A percentile compares a stretch with the other conserved stretches of the same genome.
Conservation (phyloP, 768 basidiomycete species). For the Hydnum rufescens region DNA sequence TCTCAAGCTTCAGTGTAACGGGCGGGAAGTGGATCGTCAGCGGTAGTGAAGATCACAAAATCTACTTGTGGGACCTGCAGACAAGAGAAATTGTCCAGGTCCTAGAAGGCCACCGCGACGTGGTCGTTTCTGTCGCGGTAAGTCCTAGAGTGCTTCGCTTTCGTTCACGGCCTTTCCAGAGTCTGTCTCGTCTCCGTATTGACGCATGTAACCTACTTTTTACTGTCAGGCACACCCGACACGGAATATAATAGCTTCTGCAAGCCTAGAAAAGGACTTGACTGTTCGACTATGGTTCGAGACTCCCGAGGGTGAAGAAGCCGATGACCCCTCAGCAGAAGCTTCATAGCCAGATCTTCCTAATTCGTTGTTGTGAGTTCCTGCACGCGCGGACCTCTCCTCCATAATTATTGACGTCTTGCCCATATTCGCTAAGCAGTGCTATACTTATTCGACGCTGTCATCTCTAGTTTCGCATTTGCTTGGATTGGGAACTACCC, state of each 20-base stretch:
- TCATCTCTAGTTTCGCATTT: too few relatives aligned
- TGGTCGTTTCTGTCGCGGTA: neutral
- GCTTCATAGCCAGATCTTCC: too few relatives aligned
- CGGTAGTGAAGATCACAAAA: slow-evolving; percentile 78
- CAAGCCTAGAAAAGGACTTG: slow-evolving; percentile 76
- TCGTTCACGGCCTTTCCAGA: neutral
- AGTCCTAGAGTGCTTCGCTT: neutral
- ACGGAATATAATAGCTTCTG: slow-evolving; percentile 59
- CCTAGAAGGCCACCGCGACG: slow-evolving; percentile 67
- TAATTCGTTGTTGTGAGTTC: too few relatives aligned
- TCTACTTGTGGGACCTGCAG: slow-evolving; percentile 83
- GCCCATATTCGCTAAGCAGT: too few relatives aligned
- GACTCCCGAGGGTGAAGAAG: slow-evolving; percentile 1
- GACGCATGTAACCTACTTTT: slow-evolving; percentile 2
- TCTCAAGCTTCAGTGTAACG: slow-evolving; percentile 47
- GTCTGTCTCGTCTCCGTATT: neutral
- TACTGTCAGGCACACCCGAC: slow-evolving; percentile 50
- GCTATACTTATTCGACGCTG: too few relatives aligned
- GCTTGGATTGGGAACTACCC: too few relatives aligned
- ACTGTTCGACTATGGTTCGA: slow-evolving; percentile 70
- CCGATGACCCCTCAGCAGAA: neutral
- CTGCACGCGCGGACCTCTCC: too few relatives aligned
- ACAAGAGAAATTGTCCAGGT: slow-evolving; percentile 54
- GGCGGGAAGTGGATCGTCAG: slow-evolving; percentile 61
- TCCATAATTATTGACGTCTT: too few relatives aligned